Percentiles rank a stretch among this genome's conserved stretches.
phyloP scores from a whole-genome alignment of 495 filamentous ascomycete genomes.

The Hypomontagnella monticulosa region DNA sequence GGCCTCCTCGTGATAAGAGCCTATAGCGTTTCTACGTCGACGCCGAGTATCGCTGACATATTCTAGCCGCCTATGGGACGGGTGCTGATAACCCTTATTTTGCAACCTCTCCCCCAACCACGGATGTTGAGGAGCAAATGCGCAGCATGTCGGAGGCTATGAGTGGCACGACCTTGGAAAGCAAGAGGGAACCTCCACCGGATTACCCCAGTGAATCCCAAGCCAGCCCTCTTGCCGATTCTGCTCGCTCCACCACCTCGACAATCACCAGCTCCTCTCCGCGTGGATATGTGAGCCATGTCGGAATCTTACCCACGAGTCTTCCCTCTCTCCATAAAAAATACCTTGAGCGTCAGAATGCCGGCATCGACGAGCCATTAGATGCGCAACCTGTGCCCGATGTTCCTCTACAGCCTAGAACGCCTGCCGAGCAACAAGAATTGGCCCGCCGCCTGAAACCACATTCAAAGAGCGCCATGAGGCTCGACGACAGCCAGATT shows the following conservation, averaged over 20 bases:
- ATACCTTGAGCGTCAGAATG: slow-evolving; percentile 79
- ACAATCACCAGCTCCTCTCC: slow-evolving; percentile 55
- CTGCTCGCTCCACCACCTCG: slow-evolving; percentile 56
- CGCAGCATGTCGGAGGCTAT: slow-evolving; percentile 41
- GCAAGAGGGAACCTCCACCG: slow-evolving; percentile 3
- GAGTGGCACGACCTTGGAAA: slow-evolving; percentile 17
- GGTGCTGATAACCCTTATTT: slow-evolving; percentile 52
- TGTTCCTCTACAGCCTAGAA: slow-evolving; percentile 62
- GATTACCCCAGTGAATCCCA: slow-evolving; percentile 37
- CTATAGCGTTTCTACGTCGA: neutral
- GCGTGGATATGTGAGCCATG: slow-evolving; percentile 76
- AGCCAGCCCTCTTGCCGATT: slow-evolving; percentile 47
- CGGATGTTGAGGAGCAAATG: slow-evolving; percentile 45
- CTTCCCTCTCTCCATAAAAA: slow-evolving; percentile 89
- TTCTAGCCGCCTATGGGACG: slow-evolving; percentile 44
- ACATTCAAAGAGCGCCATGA: slow-evolving; percentile 69
- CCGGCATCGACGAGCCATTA: slow-evolving; percentile 52
- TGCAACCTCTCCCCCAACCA: slow-evolving; percentile 49
- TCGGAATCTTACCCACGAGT: slow-evolving; percentile 89
- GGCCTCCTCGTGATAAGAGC: no score
- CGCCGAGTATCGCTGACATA: slow-evolving; percentile 10
- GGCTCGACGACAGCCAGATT: slow-evolving; percentile 68
- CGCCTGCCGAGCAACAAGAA: slow-evolving; percentile 78
- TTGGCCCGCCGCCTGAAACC: slow-evolving; percentile 81
- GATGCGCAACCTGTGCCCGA: slow-evolving; percentile 56